Evolutionary conservation across 208 protist species (phyloP), one percentile per base, ranked within the genome.

Genomic region (Spongospora subterranea): DNA sequence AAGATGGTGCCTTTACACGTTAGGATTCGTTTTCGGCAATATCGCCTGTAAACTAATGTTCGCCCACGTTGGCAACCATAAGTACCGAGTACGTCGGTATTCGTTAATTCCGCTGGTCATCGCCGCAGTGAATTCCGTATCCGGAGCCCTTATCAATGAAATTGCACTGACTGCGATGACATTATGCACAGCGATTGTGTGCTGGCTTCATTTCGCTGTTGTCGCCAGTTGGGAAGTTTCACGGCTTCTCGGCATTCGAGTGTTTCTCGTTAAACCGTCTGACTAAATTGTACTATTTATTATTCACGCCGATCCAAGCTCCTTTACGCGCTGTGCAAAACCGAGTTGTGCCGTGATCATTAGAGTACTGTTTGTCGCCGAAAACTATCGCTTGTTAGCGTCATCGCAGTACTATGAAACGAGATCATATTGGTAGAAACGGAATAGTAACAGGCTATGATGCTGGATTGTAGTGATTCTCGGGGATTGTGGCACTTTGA

Each of bases 161-260:
- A 17, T 43, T 82, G 35, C 40, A 35, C 6, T 82, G 17, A 43
- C 71, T 6, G n/a, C 35, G 6, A 13, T 82, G 11, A 45, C 35
- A 45, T 43, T 82, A 35, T 6, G 6, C 35, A 82, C 71, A 39
- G 71, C 71, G 35, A 17, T 82, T 82, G 35, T 35, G 6, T 35
- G 35, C n/a, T 82, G 71, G 71, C 71, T 82, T 82, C 71, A 82
- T 82, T 82, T 82, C 35, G 71, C 35, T 35, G 71, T 82, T 82
- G 35, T 82, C 40, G 71, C 71, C 24, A 24, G 50, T 29, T 60
- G 50, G 50, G 50, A 60, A 24, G 24, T 60, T 6, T 29, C 50
- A 29, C 13, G 24, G 24, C 6, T 60, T 29, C 50, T 60, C 24
- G 50, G 50, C 50, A 60, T 60, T 60, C 50, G 50, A 24, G 50